Evolutionary conservation across 305 asterid species (phyloP).

Genomic region (Petunia hybrid): DNA sequence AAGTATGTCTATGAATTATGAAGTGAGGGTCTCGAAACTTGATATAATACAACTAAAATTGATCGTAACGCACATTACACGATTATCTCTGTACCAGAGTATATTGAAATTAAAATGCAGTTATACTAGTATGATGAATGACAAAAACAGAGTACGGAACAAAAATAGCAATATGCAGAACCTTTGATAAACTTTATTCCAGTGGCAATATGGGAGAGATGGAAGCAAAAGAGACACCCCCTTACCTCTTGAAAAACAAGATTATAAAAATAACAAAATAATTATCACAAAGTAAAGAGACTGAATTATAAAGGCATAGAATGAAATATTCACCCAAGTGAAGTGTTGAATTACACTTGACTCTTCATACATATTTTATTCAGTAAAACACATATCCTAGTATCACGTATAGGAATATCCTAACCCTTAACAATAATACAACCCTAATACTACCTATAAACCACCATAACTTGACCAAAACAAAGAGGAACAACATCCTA

Average conservation of each 20-base stretch:
- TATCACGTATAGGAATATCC: no score
- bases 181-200: neutral
- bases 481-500: no score
- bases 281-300: neutral
- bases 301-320: neutral
- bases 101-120: neutral
- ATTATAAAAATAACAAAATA: neutral
- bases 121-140: neutral
- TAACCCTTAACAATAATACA: no score
- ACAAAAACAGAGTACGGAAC: neutral
- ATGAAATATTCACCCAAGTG: slow-evolving; percentile 2
- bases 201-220: neutral
- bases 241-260: neutral
- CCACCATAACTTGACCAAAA: no score
- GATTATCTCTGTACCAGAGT: neutral
- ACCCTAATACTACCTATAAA: no score
- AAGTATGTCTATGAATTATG: neutral
- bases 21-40: slow-evolving; percentile 16
- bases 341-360: slow-evolving; percentile 13
- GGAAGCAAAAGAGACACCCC: neutral
- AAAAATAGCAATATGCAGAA: neutral
- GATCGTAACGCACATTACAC: neutral
- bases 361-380: neutral
- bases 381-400: slow-evolving; percentile 2
- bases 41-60: slow-evolving; percentile 10